Evolutionary conservation across 225 moss, liverwort and hornwort species (phyloP).

Genomic region (Antitrichia curtipendula): DNA sequence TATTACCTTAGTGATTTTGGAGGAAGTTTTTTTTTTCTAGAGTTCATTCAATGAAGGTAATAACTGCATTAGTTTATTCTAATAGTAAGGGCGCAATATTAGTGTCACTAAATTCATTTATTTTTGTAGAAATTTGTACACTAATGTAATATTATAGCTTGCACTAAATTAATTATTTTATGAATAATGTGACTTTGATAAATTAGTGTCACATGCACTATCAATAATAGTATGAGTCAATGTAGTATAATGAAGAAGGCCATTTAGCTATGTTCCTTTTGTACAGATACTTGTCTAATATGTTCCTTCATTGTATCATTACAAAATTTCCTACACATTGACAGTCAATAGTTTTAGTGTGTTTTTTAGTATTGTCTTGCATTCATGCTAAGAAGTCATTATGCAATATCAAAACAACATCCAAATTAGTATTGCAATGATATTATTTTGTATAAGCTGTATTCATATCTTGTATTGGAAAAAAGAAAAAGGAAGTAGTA

Average conservation of each 20-base stretch:
- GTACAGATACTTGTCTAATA: background rate
- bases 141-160: fast-evolving
- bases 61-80: background rate
- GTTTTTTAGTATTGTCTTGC: background rate
- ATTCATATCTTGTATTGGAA: fast-evolving
- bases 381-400: background rate
- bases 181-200: background rate
- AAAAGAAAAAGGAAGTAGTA: background rate
- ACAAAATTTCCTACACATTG: background rate
- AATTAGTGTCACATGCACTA: background rate
- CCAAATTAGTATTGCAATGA: background rate
- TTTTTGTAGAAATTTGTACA: background rate
- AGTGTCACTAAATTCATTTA: background rate
- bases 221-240: background rate
- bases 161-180: background rate
- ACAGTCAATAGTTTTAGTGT: background rate
- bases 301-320: background rate
- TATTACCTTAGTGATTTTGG: no score
- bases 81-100: fast-evolving
- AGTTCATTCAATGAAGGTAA: background rate
- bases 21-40: no score
- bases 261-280: background rate
- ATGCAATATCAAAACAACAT: background rate
- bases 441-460: background rate
- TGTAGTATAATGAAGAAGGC: background rate